Percentiles rank a stretch among this genome's conserved stretches.
phyloP scores from a whole-genome alignment of 352 stramenopile genomes.

The Phytophthora citricola region DNA sequence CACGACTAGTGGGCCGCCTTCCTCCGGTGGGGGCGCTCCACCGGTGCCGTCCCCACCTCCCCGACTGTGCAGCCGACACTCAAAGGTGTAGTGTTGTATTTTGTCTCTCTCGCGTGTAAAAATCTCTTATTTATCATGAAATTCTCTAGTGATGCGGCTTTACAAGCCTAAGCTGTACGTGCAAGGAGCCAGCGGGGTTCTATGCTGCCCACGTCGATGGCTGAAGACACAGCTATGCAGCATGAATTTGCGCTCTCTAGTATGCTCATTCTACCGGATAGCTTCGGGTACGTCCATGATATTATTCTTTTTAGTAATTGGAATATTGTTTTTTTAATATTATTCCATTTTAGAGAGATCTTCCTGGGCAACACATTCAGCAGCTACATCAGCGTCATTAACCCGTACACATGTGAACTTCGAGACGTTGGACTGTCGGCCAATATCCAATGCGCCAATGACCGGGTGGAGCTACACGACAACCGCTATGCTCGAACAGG shows the following conservation, averaged over 20 bases:
- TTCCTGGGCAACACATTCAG: constrained; percentile 93
- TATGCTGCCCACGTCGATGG: constrained; percentile 68
- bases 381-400: constrained; percentile 94
- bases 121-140: not conserved
- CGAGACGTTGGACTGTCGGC: constrained; percentile 79
- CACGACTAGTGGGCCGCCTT: constrained; percentile 24
- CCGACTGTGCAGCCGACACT: constrained; percentile 70
- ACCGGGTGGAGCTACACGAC: constrained; percentile 81
- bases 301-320: constrained; percentile 6
- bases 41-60: constrained; percentile 18
- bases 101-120: not conserved
- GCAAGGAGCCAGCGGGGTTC: constrained; percentile 59
- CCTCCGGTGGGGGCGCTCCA: constrained; percentile 11
- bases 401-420: constrained; percentile 85
- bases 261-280: constrained; percentile 91
- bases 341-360: constrained; percentile 73
- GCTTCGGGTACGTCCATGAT: constrained; percentile 72
- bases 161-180: constrained; percentile 91
- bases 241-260: constrained; percentile 90
- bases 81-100: constrained; percentile 53
- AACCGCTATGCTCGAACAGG: constrained; percentile 76
- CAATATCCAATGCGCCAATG: constrained; percentile 89
- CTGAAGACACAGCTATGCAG: constrained; percentile 48
- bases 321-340: constrained; percentile 4
- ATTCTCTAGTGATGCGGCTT: constrained; percentile 84